Evolutionary conservation across 2,329 filamentous ascomycete genomes (phyloP), one percentile per base, ranked within the genome.

Genomic region (Neofusicoccum ribis): DNA sequence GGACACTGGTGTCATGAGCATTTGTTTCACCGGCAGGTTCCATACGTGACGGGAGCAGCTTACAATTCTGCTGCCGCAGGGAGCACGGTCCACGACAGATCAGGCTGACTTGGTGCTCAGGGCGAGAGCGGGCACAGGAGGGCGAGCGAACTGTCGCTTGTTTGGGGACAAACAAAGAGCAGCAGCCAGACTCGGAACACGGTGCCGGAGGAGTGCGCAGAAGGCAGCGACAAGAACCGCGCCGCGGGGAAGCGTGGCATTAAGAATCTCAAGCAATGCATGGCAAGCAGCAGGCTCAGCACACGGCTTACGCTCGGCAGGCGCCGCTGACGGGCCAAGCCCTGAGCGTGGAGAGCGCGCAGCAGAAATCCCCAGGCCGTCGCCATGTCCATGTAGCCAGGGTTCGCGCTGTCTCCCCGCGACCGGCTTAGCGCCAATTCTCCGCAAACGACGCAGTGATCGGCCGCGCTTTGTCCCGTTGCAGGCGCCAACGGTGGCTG

Each of bases 211-310:
- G 47, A 43, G 49, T 44, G 39, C n/a, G 31, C 49, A 43, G 23
- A 43, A n/a, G 17, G 31, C 23, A 20, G 41, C 39, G 50, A 47
- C 31, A 56, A 64, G 61, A 6, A 31, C 20, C 17, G 15, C 7
- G 41, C 61, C 49, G 61, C 41, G 61, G 61, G 61, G 61, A 27
- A 37, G n/a, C 23, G 61, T 47, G 31, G 50, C 27, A 56, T 56
- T 64, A 64, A 64, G 50, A 64, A 39, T n/a, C 14, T 46, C 50
- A 49, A 64, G 61, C 61, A 64, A 64, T 52, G 56, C 56, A 60
- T 60, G 56, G 56, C 56, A 41, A 36, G 23, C 23, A 17, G 43
- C 43, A 5, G 14, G 15, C 36, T 39, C 51, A 63, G 31, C 23
- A 63, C 61, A 46, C 41, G 49, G 60, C 61, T 63, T 52, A 51